Percentiles rank a stretch among this genome's conserved stretches.
phyloP scores from a whole-genome alignment of 2,329 filamentous ascomycete species.

The Cladosporium halotolerans region DNA sequence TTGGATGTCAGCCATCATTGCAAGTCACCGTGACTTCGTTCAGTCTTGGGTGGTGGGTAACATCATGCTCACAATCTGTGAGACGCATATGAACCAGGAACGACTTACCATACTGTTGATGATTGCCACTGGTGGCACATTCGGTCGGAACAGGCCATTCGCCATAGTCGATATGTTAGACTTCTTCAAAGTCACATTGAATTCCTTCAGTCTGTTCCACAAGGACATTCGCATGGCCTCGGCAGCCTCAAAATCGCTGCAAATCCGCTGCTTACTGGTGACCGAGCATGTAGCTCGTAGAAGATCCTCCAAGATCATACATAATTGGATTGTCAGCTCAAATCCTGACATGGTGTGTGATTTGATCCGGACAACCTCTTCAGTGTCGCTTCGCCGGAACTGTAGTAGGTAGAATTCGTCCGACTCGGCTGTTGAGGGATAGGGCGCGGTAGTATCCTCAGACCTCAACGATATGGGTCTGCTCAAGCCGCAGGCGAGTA shows the following conservation, averaged over 20 bases:
- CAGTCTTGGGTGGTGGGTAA: too few relatives aligned
- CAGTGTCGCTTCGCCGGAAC: not conserved
- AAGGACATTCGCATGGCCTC: not conserved
- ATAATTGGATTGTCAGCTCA: not conserved
- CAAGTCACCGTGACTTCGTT: too few relatives aligned
- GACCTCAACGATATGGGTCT: not conserved
- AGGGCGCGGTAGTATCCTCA: constrained; percentile 1
- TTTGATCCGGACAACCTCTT: not conserved
- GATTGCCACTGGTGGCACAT: constrained; percentile 2
- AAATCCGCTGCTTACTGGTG: constrained; percentile 9
- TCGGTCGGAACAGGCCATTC: not conserved
- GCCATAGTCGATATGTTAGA: not conserved
- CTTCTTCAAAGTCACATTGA: not conserved
- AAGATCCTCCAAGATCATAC: constrained; percentile 1
- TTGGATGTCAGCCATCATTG: too few relatives aligned
- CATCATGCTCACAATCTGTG: too few relatives aligned
- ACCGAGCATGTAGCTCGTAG: constrained; percentile 1
- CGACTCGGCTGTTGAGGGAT: constrained; percentile 5
- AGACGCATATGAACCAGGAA: not conserved
- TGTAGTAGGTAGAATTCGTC: constrained; percentile 5
- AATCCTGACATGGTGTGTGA: constrained; percentile 6
- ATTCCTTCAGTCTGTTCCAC: not conserved
- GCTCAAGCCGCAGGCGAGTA: not conserved
- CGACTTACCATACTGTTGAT: constrained; percentile 2
- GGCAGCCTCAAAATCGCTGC: not conserved